Evolutionary conservation across 768 basidiomycete species (phyloP).

Genomic region (Kwoniella bestiolae): DNA sequence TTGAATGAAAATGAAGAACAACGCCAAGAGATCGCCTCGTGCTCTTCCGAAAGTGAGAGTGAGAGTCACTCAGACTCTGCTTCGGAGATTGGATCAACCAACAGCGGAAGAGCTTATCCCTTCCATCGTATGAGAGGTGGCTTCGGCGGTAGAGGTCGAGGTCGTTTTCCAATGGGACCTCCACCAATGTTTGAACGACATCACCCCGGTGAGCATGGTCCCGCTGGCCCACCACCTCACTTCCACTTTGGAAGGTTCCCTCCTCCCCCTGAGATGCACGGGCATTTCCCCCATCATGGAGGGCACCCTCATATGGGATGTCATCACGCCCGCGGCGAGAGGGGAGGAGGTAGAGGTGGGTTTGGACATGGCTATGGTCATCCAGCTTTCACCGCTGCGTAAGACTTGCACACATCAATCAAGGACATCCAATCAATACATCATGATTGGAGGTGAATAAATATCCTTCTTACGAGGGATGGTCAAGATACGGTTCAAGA

Average conservation of each 20-base stretch:
- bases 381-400: background rate
- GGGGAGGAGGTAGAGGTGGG: conserved; percentile 3
- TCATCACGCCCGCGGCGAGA: background rate
- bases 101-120: no score
- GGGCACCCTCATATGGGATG: background rate
- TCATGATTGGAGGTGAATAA: background rate
- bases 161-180: background rate
- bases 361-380: background rate
- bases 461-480: background rate
- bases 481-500: background rate
- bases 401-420: background rate
- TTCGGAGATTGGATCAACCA: no score
- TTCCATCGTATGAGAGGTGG: conserved; percentile 7
- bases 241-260: background rate
- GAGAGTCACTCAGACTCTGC: background rate
- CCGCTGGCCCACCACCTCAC: background rate
- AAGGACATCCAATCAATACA: background rate
- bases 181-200: background rate
- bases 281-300: background rate
- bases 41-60: background rate
- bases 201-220: background rate
- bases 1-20: background rate
- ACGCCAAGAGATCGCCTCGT: background rate
- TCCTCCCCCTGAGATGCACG: background rate
- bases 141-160: conserved; percentile 1